Evolutionary conservation across 495 filamentous ascomycete species (phyloP), one percentile per base, ranked within the genome.

Genomic region (Terfezia claveryi): DNA sequence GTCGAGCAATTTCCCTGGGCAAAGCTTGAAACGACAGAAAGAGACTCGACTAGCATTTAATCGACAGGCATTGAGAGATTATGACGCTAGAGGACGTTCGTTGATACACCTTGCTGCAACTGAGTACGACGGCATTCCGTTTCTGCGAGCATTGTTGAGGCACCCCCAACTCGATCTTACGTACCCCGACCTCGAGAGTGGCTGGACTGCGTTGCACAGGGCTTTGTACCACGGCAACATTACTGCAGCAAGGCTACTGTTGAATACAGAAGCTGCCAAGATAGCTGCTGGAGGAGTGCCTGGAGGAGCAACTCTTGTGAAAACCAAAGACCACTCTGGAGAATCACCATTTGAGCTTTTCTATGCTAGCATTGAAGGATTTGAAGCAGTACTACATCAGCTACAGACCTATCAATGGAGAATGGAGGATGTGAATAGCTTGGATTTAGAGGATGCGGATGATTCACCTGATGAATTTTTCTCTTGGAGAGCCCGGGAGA

Each of bases 261-360:
- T 98, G 57, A 73, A 78, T 49, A 79, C 82, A 37, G 88, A 94
- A 64, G 71, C 74, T 20, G 41, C 17, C 4, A 14, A 14, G 41
- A 20, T 20, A 46, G 41, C 14, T 20, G 14, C 36, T 73, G 72
- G 44, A 81, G 88, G 60, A 71, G 79, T 49, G 75, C 75, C 1
- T 73, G 70, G 41, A 67, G 72, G 36, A 70, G 78, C 36, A 68
- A 94, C 27, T 4, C 12, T 46, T 46, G 89, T 95, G 60, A 94
- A 93, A 69, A 81, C 91, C 53, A 98, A 98, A 66, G 91, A 98
- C 61, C 80, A 82, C 50, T 88, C 94, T 66, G 92, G 92, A 16
- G 83, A 89, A 60, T 93, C 87, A 55, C 88, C 91, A 0, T 92
- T 94, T 57, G 89, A 96, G 64, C 72, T 96, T 14, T 94, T 91